These are phyloP conservation scores for Phytophthora kernoviae DNA, from an alignment of 352 stramenopile species.

Conservation along the genomic window DNA sequence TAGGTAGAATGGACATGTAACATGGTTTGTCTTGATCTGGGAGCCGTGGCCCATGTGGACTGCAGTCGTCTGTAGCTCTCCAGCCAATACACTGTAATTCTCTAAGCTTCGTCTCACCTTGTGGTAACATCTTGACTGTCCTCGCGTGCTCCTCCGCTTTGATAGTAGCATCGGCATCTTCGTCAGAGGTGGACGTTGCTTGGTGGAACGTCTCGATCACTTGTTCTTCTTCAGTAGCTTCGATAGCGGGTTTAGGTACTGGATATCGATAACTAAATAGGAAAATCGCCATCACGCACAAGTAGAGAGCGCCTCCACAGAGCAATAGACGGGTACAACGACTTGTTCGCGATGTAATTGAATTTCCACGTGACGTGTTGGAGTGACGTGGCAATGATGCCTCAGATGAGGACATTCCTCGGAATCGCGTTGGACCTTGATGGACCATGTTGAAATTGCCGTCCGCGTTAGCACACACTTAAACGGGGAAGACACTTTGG, in stretches of 20 bases:
- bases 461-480: no score
- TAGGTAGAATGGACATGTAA: constrained; percentile 23
- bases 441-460: no score
- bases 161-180: constrained; percentile 15
- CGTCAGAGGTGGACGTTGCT: constrained; percentile 9
- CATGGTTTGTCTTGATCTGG: constrained; percentile 29
- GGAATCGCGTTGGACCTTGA: no score
- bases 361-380: neutral
- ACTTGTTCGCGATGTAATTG: neutral
- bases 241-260: neutral
- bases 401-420: neutral
- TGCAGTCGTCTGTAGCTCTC: constrained; percentile 36
- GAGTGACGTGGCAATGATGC: constrained; percentile 13
- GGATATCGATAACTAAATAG: neutral
- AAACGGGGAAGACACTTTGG: no score
- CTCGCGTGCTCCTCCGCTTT: constrained; percentile 45
- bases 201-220: neutral
- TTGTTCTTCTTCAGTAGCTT: neutral
- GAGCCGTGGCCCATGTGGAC: constrained; percentile 28
- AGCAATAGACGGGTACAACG: constrained; percentile 22
- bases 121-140: constrained; percentile 42
- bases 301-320: constrained; percentile 19
- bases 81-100: constrained; percentile 35
- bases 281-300: constrained; percentile 12
- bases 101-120: constrained; percentile 10